A percentile compares a stretch with the other conserved stretches of the same genome.
Conservation (phyloP, 2,329 filamentous ascomycete species). For the Aspergillus floridensis region DNA sequence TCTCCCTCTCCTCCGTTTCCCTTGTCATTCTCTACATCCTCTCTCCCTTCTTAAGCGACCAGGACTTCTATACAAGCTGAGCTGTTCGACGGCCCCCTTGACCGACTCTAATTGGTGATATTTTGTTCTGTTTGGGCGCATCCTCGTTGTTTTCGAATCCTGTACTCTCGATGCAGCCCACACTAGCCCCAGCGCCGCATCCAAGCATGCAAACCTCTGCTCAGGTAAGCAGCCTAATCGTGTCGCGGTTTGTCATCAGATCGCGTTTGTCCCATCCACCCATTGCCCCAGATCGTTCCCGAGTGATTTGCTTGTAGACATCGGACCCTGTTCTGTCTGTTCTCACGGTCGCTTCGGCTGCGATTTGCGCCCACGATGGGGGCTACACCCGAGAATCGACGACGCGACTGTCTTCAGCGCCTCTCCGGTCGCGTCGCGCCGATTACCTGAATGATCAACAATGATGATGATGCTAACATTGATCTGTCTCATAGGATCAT, state of each 20-base stretch:
- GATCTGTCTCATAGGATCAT: conserved; percentile 36
- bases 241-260: conserved; percentile 39
- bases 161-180: conserved; percentile 42
- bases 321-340: neutral
- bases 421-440: conserved; percentile 13
- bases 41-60: conserved; percentile 9
- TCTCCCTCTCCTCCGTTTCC: conserved; percentile 26
- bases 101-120: conserved; percentile 17
- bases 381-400: conserved; percentile 5
- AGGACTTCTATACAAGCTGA: conserved; percentile 10
- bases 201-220: conserved; percentile 48
- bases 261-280: conserved; percentile 17
- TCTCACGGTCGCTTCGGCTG: neutral
- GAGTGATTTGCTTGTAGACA: neutral
- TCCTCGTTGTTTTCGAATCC: conserved; percentile 16
- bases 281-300: conserved; percentile 9
- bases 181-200: conserved; percentile 50
- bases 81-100: conserved; percentile 1
- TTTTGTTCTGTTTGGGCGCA: conserved; percentile 15
- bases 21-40: conserved; percentile 18
- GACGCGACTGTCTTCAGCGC: neutral
- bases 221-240: conserved; percentile 52
- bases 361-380: neutral
- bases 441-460: neutral
- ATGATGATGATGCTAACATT: conserved; percentile 9